Conservation (phyloP, 345 rosid species). For the Sonneratia alba region DNA sequence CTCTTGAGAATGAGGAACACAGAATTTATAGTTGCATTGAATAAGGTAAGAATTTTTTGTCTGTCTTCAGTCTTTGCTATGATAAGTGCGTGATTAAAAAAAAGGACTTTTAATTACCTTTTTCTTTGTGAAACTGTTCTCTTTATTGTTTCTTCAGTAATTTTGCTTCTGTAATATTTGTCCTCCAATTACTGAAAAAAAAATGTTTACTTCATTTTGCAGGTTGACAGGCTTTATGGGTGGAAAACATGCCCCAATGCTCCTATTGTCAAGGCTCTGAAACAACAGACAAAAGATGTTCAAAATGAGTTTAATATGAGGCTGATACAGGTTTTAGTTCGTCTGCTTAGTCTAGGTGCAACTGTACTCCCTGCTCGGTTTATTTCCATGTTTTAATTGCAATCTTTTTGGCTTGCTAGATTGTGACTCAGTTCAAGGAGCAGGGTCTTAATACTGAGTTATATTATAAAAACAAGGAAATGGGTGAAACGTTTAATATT, state of each 20-base stretch:
- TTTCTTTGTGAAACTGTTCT: no score
- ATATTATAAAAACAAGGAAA: conserved; percentile 70
- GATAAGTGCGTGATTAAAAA: not conserved
- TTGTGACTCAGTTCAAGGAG: conserved; percentile 65
- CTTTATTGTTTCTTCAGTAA: no score
- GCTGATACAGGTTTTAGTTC: conserved; percentile 37
- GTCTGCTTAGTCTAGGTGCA: not conserved
- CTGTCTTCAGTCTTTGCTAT: not conserved
- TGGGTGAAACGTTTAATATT: conserved; percentile 75
- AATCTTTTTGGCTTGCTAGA: conserved; percentile 30
- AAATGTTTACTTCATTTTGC: conserved; percentile 13
- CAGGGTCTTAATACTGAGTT: conserved; percentile 83
- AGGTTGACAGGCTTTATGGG: conserved; percentile 92
- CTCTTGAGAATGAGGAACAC: conserved; percentile 79
- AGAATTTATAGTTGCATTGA: conserved; percentile 85
- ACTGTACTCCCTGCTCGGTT: not conserved
- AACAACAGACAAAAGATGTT: conserved; percentile 62
- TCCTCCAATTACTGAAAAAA: no score
- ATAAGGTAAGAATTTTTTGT: conserved; percentile 45
- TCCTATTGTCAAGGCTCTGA: conserved; percentile 63
- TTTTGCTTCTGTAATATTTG: not conserved
- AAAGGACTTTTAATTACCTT: no score
- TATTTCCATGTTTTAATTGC: conserved; percentile 2
- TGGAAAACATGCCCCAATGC: conserved; percentile 75
- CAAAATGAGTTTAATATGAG: conserved; percentile 64